phyloP scores from a whole-genome alignment of 2,329 filamentous ascomycete species.

The Celoporthe dispersa region DNA sequence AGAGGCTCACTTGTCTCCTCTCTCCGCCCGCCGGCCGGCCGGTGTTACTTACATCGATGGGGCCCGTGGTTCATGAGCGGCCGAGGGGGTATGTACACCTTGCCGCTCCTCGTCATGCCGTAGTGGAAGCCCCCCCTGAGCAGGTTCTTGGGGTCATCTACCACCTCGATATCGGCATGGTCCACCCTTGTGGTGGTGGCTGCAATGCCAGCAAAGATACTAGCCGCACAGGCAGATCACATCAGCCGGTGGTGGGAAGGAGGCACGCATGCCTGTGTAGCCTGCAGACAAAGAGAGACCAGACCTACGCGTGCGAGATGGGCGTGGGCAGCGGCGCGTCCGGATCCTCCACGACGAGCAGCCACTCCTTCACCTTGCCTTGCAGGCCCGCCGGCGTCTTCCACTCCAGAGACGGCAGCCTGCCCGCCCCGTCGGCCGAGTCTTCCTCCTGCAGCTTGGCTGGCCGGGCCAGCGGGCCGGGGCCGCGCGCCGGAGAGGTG shows the following conservation, averaged over 20 bases:
- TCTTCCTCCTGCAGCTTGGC: slow-evolving; percentile 36
- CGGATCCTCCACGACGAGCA: not conserved
- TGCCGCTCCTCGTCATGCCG: slow-evolving; percentile 46
- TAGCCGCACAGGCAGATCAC: slow-evolving; percentile 42
- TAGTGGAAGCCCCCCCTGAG: slow-evolving; percentile 53
- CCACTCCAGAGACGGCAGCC: not conserved
- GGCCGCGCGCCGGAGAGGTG: slow-evolving; percentile 46
- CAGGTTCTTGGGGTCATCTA: slow-evolving; percentile 35
- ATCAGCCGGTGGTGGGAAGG: too few relatives aligned
- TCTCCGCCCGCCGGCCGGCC: too few relatives aligned
- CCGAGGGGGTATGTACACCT: slow-evolving; percentile 49
- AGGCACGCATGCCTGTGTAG: too few relatives aligned
- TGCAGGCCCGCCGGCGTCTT: not conserved
- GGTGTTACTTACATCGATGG: slow-evolving; percentile 48
- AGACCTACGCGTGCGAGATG: not conserved
- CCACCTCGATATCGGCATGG: slow-evolving; percentile 44
- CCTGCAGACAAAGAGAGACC: not conserved
- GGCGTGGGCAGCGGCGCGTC: not conserved
- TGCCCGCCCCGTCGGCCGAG: not conserved
- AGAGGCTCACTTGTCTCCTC: too few relatives aligned
- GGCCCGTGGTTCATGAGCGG: slow-evolving; percentile 55
- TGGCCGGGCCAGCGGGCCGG: slow-evolving; percentile 33
- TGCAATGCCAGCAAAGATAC: slow-evolving; percentile 47
- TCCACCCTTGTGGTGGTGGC: slow-evolving; percentile 40
- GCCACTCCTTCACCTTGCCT: not conserved